Percentiles rank a stretch among this genome's conserved stretches.
phyloP scores from a whole-genome alignment of 352 stramenopile genomes.

The Hyaloperonospora brassicae region DNA sequence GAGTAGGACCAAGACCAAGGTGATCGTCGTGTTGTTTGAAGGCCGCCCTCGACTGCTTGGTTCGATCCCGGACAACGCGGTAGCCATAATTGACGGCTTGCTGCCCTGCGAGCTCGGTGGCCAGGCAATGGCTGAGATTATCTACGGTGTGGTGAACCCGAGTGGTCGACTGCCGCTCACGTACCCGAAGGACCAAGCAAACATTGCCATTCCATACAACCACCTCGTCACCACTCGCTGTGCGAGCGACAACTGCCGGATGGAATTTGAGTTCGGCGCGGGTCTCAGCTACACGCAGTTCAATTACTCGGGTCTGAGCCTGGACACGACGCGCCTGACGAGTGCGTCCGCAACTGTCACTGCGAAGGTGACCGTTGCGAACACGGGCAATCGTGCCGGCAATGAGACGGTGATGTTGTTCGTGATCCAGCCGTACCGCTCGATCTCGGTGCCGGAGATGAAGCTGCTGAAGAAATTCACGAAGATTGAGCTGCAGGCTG shows the following conservation, averaged over 20 bases:
- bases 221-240: conserved; percentile 45
- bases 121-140: conserved; percentile 73
- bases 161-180: conserved; percentile 73
- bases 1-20: conserved; percentile 51
- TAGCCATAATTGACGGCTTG: conserved; percentile 64
- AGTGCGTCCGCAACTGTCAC: conserved; percentile 12
- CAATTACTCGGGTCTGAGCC: conserved; percentile 35
- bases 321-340: conserved; percentile 35
- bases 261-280: conserved; percentile 53
- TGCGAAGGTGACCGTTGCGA: conserved; percentile 51
- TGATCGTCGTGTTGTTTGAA: conserved; percentile 80
- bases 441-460: conserved; percentile 56
- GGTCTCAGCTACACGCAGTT: conserved; percentile 66
- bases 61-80: conserved; percentile 35
- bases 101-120: conserved; percentile 67
- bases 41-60: conserved; percentile 71
- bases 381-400: conserved; percentile 40
- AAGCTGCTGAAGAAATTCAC: conserved; percentile 76
- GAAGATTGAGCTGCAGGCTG: conserved; percentile 52
- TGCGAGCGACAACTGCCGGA: conserved; percentile 35
- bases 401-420: conserved; percentile 77
- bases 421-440: conserved; percentile 48
- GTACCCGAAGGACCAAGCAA: conserved; percentile 60
- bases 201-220: conserved; percentile 64
- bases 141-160: conserved; percentile 70